Evolutionary conservation across 305 asterid genomes (phyloP).

Genomic region (Fraxinus platypoda): DNA sequence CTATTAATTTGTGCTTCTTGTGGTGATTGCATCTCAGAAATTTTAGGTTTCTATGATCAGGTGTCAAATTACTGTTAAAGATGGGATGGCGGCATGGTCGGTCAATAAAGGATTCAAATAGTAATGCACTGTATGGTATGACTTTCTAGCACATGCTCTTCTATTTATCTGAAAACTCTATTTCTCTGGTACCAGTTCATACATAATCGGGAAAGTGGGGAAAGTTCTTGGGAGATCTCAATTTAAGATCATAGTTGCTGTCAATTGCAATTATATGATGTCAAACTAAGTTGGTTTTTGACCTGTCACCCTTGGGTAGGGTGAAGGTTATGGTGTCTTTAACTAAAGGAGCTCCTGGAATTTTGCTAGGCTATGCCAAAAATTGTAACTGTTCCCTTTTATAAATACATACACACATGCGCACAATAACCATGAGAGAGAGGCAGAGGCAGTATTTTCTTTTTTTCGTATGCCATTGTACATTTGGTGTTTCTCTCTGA

Average conservation of each 20-base stretch:
- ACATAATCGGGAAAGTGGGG: slow-evolving; percentile 15
- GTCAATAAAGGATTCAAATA: slow-evolving; percentile 64
- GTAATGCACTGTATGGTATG: slow-evolving; percentile 63
- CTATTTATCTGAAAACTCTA: neutral
- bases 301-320: slow-evolving; percentile 13
- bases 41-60: slow-evolving; percentile 39
- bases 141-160: neutral
- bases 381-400: neutral
- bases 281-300: neutral
- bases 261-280: slow-evolving; percentile 5
- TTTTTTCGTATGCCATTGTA: neutral
- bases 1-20: slow-evolving; percentile 20
- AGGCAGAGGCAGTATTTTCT: neutral
- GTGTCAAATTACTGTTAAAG: slow-evolving; percentile 76
- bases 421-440: neutral
- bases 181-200: slow-evolving; percentile 8
- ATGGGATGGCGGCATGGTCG: slow-evolving; percentile 98
- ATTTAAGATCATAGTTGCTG: neutral
- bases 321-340: neutral
- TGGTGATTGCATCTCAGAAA: slow-evolving; percentile 20
- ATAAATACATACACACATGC: neutral
- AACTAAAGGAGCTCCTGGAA: neutral
- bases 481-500: neutral
- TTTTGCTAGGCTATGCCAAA: neutral
- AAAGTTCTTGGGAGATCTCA: slow-evolving; percentile 7